Evolutionary conservation across 2,329 filamentous ascomycete species (phyloP), one percentile per base, ranked within the genome.

Genomic region (Dactylellina sp.): DNA sequence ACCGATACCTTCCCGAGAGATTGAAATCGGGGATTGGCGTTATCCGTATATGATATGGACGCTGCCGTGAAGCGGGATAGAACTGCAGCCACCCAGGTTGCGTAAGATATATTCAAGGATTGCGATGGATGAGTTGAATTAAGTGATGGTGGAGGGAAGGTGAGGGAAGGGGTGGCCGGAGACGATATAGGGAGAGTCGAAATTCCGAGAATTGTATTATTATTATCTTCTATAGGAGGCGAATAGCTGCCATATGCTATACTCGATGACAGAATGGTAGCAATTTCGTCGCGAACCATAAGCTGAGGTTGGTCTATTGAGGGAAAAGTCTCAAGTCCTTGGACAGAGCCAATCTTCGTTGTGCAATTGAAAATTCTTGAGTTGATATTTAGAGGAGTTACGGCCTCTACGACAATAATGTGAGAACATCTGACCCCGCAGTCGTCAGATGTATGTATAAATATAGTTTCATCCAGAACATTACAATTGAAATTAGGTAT

Each of bases 401-500:
- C 42, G 2, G 53, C 53, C 20, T 57, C 53, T 5, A 56, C 12
- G 32, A 56, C 52, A 12, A 56, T 20, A 20, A 40, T 22, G 11
- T 24, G n/a, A 6, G 52, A 42, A 28, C 53, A 57, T 9, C 53
- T 18, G 11, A 35, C 9, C 1, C 53, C 53, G 37, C 53, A 57
- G 1, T 6, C 18, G 14, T 25, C 3, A n/a, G 42, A 24, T 2
- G 35, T 44, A n/a, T 28, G 53, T 7, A 57, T 42, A 32, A 57
- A 57, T 12, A 57, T 57, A 4, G 53, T 28, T 37, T 55, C 22
- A 4, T 57, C 39, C 11, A 35, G 53, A 20, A 57, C 1, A 14
- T 44, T 57, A 35, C 53, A 57, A n/a, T 57, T 44, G 39, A 57
- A 57, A 18, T 44, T 24, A 3, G 37, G 37, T 22, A 57, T 42